Conservation (phyloP, 1,284 basidiomycete species). For the Tilletia horrida region DNA sequence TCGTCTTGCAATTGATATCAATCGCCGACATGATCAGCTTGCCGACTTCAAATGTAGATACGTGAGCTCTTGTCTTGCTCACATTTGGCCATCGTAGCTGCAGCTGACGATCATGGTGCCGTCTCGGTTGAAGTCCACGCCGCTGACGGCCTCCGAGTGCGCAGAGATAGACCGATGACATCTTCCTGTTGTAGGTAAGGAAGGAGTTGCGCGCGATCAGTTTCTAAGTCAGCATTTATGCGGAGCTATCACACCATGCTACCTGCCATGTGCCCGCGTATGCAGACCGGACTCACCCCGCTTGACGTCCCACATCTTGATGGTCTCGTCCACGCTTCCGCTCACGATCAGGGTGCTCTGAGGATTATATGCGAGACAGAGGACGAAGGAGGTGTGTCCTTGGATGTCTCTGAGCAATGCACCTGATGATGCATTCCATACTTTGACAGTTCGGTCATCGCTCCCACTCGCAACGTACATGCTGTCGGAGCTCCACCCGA, state of each 20-base stretch:
- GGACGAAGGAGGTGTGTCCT: slow-evolving; percentile 89
- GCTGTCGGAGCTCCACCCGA: slow-evolving; percentile 44
- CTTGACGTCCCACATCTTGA: slow-evolving; percentile 91
- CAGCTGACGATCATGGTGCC: slow-evolving; percentile 89
- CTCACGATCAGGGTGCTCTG: slow-evolving; percentile 82
- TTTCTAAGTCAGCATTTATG: not conserved
- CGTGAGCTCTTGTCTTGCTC: slow-evolving; percentile 55
- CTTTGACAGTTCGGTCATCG: slow-evolving; percentile 40
- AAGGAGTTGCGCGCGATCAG: not conserved
- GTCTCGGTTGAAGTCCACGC: slow-evolving; percentile 87
- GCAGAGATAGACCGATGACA: slow-evolving; percentile 64
- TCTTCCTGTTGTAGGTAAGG: slow-evolving; percentile 14
- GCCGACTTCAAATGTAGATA: too few relatives aligned
- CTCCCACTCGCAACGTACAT: slow-evolving; percentile 42
- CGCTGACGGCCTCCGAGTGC: slow-evolving; percentile 93
- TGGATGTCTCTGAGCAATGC: slow-evolving; percentile 56
- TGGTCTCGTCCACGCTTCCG: slow-evolving; percentile 90
- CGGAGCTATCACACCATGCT: too few relatives aligned
- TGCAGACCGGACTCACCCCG: slow-evolving; percentile 61
- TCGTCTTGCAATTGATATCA: slow-evolving; percentile 25
- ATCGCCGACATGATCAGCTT: too few relatives aligned
- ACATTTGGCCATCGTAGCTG: slow-evolving; percentile 96
- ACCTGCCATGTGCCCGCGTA: too few relatives aligned
- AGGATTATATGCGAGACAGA: slow-evolving; percentile 86
- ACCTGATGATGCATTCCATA: slow-evolving; percentile 36